Evolutionary conservation across 192 early-diverging fungal genomes (phyloP).

Genomic region (Coemansia sp.): DNA sequence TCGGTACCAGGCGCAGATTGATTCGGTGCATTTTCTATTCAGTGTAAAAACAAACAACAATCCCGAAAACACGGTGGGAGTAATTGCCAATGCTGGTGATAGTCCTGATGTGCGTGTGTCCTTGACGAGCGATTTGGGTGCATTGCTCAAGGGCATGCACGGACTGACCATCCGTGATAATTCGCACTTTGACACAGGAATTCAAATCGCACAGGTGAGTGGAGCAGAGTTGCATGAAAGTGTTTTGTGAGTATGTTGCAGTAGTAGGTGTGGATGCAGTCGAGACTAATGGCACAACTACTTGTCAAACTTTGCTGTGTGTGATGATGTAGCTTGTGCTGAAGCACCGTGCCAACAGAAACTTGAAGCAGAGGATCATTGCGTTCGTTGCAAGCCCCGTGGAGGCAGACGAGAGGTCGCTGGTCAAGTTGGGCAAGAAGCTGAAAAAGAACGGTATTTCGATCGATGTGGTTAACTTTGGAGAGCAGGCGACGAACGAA

Average conservation of each 20-base stretch:
- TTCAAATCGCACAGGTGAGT: conserved; percentile 91
- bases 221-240: too few relatives aligned
- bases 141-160: conserved; percentile 85
- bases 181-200: conserved; percentile 72
- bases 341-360: conserved; percentile 97
- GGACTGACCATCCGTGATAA: conserved; percentile 69
- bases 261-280: too few relatives aligned
- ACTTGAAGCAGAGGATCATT: conserved; percentile 90
- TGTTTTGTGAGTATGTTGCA: too few relatives aligned
- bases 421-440: conserved; percentile 91
- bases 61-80: conserved; percentile 93
- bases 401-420: conserved; percentile 73
- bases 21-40: conserved; percentile 90
- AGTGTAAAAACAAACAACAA: conserved; percentile 85
- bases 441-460: conserved; percentile 98
- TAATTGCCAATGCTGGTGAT: conserved; percentile 94
- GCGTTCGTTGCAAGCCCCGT: conserved; percentile 92
- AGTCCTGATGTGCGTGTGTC: conserved; percentile 93
- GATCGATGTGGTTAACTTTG: conserved; percentile 94
- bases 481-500: conserved; percentile 85
- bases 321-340: conserved; percentile 64
- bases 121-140: conserved; percentile 84
- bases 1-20: conserved; percentile 89
- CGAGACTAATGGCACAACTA: too few relatives aligned
- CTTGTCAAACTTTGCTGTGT: too few relatives aligned